A percentile compares a stretch with the other conserved stretches of the same genome.
Evolutionary conservation across 176 grass and related monocot species (phyloP).

Genomic region (Phoenix roebelenii): DNA sequence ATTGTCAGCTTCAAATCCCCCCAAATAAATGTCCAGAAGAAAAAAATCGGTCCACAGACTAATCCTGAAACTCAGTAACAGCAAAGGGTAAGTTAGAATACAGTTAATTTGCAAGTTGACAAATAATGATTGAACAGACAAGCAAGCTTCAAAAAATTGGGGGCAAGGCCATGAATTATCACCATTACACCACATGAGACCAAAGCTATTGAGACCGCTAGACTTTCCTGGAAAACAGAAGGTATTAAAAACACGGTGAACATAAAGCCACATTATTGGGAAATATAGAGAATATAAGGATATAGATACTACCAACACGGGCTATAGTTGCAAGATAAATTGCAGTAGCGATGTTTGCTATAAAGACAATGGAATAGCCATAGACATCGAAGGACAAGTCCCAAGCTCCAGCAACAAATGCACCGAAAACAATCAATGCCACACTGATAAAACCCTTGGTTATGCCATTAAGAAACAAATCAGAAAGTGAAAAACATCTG

Average conservation of each 20-base stretch:
- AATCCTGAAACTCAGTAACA: background rate
- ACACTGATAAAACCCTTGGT: conserved; percentile 15
- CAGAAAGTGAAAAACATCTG: conserved; percentile 4
- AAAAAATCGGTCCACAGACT: background rate
- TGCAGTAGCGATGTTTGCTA: background rate
- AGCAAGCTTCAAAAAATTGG: background rate
- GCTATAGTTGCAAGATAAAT: background rate
- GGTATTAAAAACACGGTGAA: background rate
- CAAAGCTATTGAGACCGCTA: background rate
- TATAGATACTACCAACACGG: background rate
- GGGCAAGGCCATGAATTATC: background rate
- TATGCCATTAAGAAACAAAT: conserved; percentile 21
- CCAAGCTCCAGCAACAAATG: conserved; percentile 5
- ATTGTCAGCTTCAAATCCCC: background rate
- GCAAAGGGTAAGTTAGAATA: too few relatives aligned
- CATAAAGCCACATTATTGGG: background rate
- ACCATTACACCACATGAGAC: conserved; percentile 4
- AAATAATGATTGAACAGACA: background rate
- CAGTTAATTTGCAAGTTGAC: background rate
- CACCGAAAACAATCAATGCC: background rate
- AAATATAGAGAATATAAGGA: background rate
- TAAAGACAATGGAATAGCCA: background rate
- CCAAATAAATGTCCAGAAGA: background rate
- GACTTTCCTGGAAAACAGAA: background rate
- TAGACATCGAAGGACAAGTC: background rate